Conservation (phyloP, 345 rosid species). For the Sisymbrium altissimum region DNA sequence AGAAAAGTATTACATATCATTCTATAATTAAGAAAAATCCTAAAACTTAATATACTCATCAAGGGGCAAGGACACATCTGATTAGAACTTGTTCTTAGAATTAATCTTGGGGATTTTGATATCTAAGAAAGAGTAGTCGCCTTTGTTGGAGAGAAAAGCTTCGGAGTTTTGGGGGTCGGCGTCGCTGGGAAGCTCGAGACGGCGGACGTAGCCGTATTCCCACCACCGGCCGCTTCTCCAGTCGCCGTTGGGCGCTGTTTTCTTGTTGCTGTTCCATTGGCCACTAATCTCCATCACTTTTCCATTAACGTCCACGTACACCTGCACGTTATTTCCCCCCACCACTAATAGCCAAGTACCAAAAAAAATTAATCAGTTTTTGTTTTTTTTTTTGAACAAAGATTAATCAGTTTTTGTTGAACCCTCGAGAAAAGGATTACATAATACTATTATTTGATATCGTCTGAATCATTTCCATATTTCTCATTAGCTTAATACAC, state of each 20-base stretch:
- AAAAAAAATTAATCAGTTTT: too few relatives aligned
- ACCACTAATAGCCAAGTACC: slow-evolving; percentile 16
- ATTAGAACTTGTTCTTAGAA: slow-evolving; percentile 23
- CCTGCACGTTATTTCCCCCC: slow-evolving; percentile 41
- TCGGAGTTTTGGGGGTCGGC: slow-evolving; percentile 58
- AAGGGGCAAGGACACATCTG: not conserved
- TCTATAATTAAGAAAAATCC: not conserved
- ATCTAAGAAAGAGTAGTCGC: slow-evolving; percentile 43
- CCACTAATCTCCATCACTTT: slow-evolving; percentile 78
- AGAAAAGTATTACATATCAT: slow-evolving; percentile 1
- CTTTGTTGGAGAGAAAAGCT: slow-evolving; percentile 41
- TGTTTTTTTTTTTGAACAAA: too few relatives aligned
- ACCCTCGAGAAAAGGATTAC: not conserved
- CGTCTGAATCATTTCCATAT: not conserved
- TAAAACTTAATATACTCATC: not conserved
- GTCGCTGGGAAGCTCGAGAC: slow-evolving; percentile 83
- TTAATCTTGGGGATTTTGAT: slow-evolving; percentile 55
- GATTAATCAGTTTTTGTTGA: not conserved
- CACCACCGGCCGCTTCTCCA: slow-evolving; percentile 88
- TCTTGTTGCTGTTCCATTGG: slow-evolving; percentile 53
- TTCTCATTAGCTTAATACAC: not conserved
- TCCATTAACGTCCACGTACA: slow-evolving; percentile 52
- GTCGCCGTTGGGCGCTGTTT: slow-evolving; percentile 42
- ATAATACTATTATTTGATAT: not conserved
- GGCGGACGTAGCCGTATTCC: slow-evolving; percentile 74